Evolutionary conservation across 2,329 filamentous ascomycete genomes (phyloP), one percentile per base, ranked within the genome.

Genomic region (Parascedosporium putredinis): DNA sequence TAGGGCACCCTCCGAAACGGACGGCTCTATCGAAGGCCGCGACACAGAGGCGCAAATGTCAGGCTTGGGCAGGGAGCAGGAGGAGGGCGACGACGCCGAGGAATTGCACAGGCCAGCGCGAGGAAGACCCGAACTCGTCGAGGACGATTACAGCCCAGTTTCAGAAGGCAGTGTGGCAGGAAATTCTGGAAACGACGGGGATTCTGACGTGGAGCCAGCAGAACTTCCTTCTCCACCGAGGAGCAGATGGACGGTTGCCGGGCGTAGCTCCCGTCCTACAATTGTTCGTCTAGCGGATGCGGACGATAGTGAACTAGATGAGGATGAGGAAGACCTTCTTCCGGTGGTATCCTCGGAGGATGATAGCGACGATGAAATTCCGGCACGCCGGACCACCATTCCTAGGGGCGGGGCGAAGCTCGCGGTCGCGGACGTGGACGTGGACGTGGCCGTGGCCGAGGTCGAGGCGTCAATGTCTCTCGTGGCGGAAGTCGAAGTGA

Each of bases 361-460:
- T 43, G 20, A 14, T 49, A 40, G 33, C 29, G 46, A 42, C 8
- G 47, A 43, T 33, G 47, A 43, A 36, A 43, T 43, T 22, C 47
- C 47, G 16, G 23, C 47, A 2, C 16, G 34, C 34, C 38, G 38
- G 10, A 10, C 38, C 20, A 16, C 16, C 12, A 20, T 10, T 9
- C 16, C 16, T 42, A 42, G 38, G 18, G 38, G 38, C 1, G 12
- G 38, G 38, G 38, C n/a, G n/a, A n/a, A n/a, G n/a, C n/a, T n/a
- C n/a, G n/a, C n/a, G n/a, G n/a, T n/a, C n/a, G n/a, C n/a, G n/a
- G n/a, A n/a, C n/a, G 33, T 1, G 20, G n/a, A 14, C 33, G 33
- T 1, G 33, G 38, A 20, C 38, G n/a, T 16, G 33, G 33, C n/a
- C 33, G 38, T 42, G 38, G 33, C 2, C n/a, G 33, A 12, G 33